Evolutionary conservation across 306 rosid species (phyloP), one percentile per base, ranked within the genome.

Genomic region (Oemleria cerasiformis): DNA sequence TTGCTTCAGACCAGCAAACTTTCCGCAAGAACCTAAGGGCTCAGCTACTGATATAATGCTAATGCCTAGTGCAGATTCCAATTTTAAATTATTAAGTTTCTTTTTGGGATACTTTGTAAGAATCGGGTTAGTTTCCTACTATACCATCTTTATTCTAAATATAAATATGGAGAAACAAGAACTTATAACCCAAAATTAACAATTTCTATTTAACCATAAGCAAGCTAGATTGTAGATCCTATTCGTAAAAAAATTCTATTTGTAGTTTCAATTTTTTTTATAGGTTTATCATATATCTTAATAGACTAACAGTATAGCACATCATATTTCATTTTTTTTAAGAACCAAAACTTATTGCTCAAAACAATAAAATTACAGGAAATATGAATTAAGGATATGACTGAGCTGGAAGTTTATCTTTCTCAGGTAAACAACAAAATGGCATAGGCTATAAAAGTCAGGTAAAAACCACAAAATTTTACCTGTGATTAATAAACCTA

Each of bases 401-500:
- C 55, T 25, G 7, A n/a, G 41, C 63, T 15, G 5, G 13, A 39
- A 40, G 58, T 38, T 9, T 9, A 47, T 7, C 23, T 47, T 53
- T 47, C 47, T 10, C 25, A 17, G 12, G 44, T 2, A 57, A 56
- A 57, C 19, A 11, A 64, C 5, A 13, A 63, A 10, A 7, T 21
- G 68, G 39, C 17, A 44, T 64, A 34, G 63, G 39, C 62, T 53
- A 39, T 34, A 15, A 39, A 15, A 45, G 50, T 75, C 36, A 30
- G 36, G 36, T 30, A 1, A 30, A 67, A 76, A 67, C 16, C 77
- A 25, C 30, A 71, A 69, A 38, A 19, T 10, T 55, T 41, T 88
- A 94, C 98, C 97, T 89, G 83, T 94, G 98, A 76, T 94, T 94
- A 62, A 94, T 91, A 73, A 94, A 91, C 76, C 97, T 88, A 56